Evolutionary conservation across 139 green algal genomes (phyloP).

Genomic region (Eudorina sp.): DNA sequence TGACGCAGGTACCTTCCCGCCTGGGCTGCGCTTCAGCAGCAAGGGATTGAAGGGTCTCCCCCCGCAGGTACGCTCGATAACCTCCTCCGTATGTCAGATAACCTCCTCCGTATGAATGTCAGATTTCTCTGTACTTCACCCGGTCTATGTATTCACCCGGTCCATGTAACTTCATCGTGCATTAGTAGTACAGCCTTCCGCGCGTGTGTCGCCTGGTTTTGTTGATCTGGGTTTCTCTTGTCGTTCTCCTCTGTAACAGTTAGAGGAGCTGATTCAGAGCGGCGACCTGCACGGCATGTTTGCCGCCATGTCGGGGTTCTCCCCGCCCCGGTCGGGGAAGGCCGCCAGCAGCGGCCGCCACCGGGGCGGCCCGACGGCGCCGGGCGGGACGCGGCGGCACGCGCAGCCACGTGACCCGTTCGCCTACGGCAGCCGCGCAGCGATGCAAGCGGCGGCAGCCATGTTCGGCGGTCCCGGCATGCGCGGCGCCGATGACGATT

Average conservation of each 20-base stretch:
- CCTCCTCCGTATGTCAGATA: no score
- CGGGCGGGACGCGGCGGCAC: no score
- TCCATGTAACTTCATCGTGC: no score
- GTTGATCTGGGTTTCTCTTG: no score
- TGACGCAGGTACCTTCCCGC: conserved; percentile 67
- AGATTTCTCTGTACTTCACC: no score
- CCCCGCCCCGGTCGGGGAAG: background rate
- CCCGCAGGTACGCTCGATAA: conserved; percentile 50
- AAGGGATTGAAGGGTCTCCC: conserved; percentile 59
- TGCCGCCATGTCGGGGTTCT: background rate
- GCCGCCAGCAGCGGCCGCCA: background rate
- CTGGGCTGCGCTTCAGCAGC: conserved; percentile 63
- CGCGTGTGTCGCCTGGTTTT: no score
- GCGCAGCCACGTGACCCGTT: background rate
- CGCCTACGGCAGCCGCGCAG: background rate
- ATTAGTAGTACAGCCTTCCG: no score
- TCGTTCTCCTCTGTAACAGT: no score
- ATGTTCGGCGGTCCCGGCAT: background rate
- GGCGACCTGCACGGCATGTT: conserved; percentile 33
- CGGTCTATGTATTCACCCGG: no score
- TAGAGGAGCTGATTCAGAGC: conserved; percentile 38
- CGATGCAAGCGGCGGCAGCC: background rate
- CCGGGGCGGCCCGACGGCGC: background rate
- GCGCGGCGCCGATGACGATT: background rate
- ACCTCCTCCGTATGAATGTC: no score